Evolutionary conservation across 2,329 filamentous ascomycete species (phyloP).

Genomic region (Nigrospora sphaerica): DNA sequence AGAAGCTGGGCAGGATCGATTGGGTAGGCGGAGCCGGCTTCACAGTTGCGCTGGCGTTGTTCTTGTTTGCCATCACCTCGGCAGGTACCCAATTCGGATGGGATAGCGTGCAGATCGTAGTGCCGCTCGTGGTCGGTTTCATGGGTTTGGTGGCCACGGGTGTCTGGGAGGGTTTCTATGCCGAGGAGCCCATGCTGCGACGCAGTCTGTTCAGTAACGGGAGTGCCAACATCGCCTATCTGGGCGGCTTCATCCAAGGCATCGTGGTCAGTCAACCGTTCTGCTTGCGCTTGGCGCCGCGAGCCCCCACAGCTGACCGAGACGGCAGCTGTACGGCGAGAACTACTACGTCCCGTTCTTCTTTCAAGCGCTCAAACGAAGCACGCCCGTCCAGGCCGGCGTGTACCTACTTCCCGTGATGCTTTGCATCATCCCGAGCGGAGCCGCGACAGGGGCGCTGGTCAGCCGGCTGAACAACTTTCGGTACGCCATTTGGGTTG

Average conservation of each 20-base stretch:
- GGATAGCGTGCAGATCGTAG: constrained; percentile 2
- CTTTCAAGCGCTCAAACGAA: constrained; percentile 2
- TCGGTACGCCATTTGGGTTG: constrained; percentile 4
- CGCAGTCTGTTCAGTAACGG: constrained; percentile 3
- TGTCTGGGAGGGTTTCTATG: constrained; percentile 3
- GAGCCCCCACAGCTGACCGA: not conserved
- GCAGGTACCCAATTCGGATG: constrained; percentile 8
- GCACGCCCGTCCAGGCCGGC: constrained; percentile 1
- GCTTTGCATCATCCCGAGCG: constrained; percentile 4
- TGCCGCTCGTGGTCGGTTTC: constrained; percentile 4
- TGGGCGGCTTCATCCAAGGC: constrained; percentile 6
- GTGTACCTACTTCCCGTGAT: constrained; percentile 5
- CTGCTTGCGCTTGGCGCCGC: not conserved
- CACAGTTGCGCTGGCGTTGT: constrained; percentile 7
- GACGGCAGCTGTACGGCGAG: constrained; percentile 5
- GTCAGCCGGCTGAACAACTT: constrained; percentile 5
- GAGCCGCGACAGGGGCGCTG: constrained; percentile 4
- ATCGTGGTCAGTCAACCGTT: constrained; percentile 4
- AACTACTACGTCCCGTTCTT: constrained; percentile 7
- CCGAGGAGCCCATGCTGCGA: constrained; percentile 4
- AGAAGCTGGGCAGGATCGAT: constrained; percentile 5
- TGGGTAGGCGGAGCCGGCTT: constrained; percentile 6
- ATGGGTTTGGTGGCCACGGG: constrained; percentile 3
- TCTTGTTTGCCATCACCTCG: constrained; percentile 7
- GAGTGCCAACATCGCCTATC: constrained; percentile 5